phyloP scores from a whole-genome alignment of 345 rosid genomes.

The Eucalyptus curtisii region DNA sequence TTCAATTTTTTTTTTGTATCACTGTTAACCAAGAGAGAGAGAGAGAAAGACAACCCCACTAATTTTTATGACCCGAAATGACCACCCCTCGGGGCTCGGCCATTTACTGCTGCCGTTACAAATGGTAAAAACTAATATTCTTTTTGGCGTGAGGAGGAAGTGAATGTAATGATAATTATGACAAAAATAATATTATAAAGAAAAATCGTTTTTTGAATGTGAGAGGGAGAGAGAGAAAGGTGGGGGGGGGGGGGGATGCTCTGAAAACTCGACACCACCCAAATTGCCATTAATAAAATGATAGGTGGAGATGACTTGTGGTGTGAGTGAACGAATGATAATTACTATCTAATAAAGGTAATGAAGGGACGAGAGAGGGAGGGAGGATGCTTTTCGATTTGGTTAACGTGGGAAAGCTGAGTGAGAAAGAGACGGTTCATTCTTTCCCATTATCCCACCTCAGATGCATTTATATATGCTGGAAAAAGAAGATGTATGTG shows the following conservation, averaged over 20 bases:
- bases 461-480: background rate
- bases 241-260: background rate
- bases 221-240: background rate
- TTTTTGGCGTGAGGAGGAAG: conserved; percentile 5
- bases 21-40: background rate
- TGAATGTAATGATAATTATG: background rate
- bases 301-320: conserved; percentile 7
- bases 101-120: background rate
- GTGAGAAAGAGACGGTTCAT: conserved; percentile 41
- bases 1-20: background rate
- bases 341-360: conserved; percentile 19
- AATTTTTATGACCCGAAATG: background rate
- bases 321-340: conserved; percentile 4
- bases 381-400: conserved; percentile 57
- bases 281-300: background rate
- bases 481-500: background rate
- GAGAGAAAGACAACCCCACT: background rate
- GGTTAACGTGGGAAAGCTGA: conserved; percentile 53
- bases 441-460: background rate
- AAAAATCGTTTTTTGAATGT: background rate
- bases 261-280: background rate
- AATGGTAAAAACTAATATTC: background rate
- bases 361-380: conserved; percentile 1
- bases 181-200: background rate
- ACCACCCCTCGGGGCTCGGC: background rate